Evolutionary conservation across 1,284 basidiomycete species (phyloP).

Genomic region (Golubevia pallescens): DNA sequence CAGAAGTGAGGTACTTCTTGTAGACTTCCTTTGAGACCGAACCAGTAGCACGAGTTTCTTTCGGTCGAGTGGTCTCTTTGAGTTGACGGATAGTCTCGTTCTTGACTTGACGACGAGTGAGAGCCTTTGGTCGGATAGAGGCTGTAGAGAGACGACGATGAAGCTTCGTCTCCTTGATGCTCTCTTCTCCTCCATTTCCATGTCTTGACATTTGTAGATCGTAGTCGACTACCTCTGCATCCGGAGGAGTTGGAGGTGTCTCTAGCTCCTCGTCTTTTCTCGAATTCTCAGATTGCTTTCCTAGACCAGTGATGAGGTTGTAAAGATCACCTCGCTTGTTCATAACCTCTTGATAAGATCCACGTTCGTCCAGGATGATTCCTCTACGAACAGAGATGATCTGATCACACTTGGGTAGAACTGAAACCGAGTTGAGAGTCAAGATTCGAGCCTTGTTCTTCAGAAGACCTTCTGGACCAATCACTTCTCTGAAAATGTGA

Average conservation of each 20-base stretch:
- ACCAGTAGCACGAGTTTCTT: slow-evolving; percentile 51
- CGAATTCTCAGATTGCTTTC: slow-evolving; percentile 65
- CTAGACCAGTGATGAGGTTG: slow-evolving; percentile 74
- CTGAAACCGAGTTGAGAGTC: slow-evolving; percentile 88
- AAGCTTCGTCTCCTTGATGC: slow-evolving; percentile 32
- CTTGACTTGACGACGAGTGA: slow-evolving; percentile 46
- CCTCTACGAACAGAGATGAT: slow-evolving; percentile 81
- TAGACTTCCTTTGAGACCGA: slow-evolving; percentile 54
- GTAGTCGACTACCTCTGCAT: slow-evolving; percentile 11
- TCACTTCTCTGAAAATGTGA: slow-evolving; percentile 76
- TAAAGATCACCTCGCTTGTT: slow-evolving; percentile 74
- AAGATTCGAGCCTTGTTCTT: slow-evolving; percentile 81
- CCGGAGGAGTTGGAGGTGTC: neutral
- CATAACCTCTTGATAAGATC: slow-evolving; percentile 72
- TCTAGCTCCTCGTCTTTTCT: slow-evolving; percentile 35
- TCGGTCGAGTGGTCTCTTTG: slow-evolving; percentile 45
- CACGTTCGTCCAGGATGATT: slow-evolving; percentile 77
- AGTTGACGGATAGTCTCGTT: slow-evolving; percentile 52
- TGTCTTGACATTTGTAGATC: slow-evolving; percentile 15
- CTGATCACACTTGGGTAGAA: slow-evolving; percentile 79
- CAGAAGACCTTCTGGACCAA: slow-evolving; percentile 85
- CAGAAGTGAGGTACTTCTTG: slow-evolving; percentile 41
- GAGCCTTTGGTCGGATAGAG: slow-evolving; percentile 40
- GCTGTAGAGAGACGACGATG: slow-evolving; percentile 39
- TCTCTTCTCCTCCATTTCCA: slow-evolving; percentile 19